Conservation (phyloP, 345 rosid genomes). For the Populus tremula region DNA sequence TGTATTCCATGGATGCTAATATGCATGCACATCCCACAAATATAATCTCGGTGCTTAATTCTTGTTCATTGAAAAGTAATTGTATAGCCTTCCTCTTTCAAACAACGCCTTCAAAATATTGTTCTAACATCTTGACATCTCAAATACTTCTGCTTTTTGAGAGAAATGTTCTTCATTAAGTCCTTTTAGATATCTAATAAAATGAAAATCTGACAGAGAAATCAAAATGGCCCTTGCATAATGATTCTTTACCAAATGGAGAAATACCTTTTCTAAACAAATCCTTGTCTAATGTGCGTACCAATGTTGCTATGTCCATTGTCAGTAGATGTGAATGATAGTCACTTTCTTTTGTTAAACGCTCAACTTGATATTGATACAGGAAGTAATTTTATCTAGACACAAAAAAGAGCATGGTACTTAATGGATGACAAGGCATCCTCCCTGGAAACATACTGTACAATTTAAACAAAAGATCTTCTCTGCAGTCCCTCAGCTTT, state of each 20-base stretch:
- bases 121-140: not conserved
- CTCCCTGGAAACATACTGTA: too few species aligned
- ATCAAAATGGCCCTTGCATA: not conserved
- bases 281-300: not conserved
- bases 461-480: too few species aligned
- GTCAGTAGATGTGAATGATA: too few species aligned
- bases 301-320: too few species aligned
- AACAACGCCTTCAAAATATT: not conserved
- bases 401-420: too few species aligned
- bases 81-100: not conserved
- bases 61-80: not conserved
- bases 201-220: not conserved
- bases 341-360: too few species aligned
- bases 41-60: slow-evolving; percentile 9
- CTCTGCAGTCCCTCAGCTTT: too few species aligned
- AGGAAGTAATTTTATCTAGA: too few species aligned
- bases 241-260: not conserved
- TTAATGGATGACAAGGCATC: too few species aligned
- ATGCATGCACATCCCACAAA: not conserved
- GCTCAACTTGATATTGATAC: too few species aligned
- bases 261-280: not conserved
- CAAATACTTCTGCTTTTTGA: not conserved
- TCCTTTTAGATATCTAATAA: not conserved
- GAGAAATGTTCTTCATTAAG: not conserved
- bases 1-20: not conserved